Evolutionary conservation across 2,329 filamentous ascomycete species (phyloP), one percentile per base, ranked within the genome.

Genomic region (Intubia oerlemansii): DNA sequence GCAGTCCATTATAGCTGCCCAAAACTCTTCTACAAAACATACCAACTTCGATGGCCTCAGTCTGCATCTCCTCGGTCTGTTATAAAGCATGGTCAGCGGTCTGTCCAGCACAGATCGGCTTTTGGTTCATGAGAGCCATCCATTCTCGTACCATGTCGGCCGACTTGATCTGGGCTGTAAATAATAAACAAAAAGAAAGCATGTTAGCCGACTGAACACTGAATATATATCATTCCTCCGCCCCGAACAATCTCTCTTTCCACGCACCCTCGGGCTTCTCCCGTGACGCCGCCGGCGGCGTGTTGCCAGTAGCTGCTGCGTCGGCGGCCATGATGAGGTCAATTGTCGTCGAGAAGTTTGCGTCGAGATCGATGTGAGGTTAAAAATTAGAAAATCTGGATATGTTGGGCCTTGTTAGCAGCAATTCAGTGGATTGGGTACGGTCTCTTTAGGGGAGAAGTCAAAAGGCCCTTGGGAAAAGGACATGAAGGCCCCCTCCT

Each of bases 31-130:
- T 4, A 8, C 19, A 21, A 21, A 17, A 60, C 82, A 42, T 71
- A 93, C 85, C 82, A 48, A 93, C 77, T 67, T 93, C 81, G 45
- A 98, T 79, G 26, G 75, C 80, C 54, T 95, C 85, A 44, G 79
- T 69, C 48, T 93, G 82, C 88, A 98, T 92, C 44, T 93, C 84
- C 34, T 95, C 85, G 44, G 75, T 85, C 88, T 95, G 25, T 25
- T 16, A 16, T 20, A 13, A 17, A n/a, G 8, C n/a, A 8, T 21
- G 26, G 2, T 18, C 12, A 11, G 5, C 21, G 19, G 8, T 21
- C 19, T 21, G 26, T 7, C 27, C 12, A 11, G 5, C 21, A 20
- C n/a, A n/a, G n/a, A n/a, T n/a, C n/a, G n/a, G n/a, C n/a, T n/a
- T n/a, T n/a, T n/a, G n/a, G n/a, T n/a, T n/a, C n/a, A n/a, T n/a